phyloP scores from a whole-genome alignment of 2,329 filamentous ascomycete species.

The Drechslerella stenobrocha region DNA sequence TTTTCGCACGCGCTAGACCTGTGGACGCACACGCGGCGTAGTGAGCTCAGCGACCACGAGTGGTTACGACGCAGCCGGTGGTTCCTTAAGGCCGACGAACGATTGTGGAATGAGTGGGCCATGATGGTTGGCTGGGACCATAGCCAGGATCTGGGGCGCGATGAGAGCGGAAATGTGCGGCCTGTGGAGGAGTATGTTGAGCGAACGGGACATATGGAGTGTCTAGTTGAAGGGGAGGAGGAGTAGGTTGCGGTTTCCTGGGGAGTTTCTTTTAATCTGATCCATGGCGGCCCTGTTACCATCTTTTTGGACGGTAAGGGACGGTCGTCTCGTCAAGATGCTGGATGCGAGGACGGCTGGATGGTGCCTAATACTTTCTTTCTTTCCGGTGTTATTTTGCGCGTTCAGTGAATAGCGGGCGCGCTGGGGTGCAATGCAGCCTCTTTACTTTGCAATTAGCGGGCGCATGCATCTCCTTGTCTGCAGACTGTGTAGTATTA shows the following conservation, averaged over 20 bases:
- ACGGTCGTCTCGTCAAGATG: too few species aligned
- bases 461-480: too few species aligned
- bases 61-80: constrained; percentile 40
- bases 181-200: constrained; percentile 39
- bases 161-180: constrained; percentile 35
- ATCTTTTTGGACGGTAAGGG: too few species aligned
- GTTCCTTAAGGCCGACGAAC: constrained; percentile 33
- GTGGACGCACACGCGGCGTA: constrained; percentile 36
- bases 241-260: constrained; percentile 13
- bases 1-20: constrained; percentile 28
- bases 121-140: constrained; percentile 48
- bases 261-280: neutral
- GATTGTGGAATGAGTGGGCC: constrained; percentile 44
- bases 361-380: too few species aligned
- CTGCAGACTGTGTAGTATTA: too few species aligned
- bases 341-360: too few species aligned
- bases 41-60: constrained; percentile 41
- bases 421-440: too few species aligned
- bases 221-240: constrained; percentile 41
- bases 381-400: too few species aligned
- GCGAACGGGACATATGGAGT: constrained; percentile 39
- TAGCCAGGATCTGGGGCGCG: constrained; percentile 33
- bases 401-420: too few species aligned
- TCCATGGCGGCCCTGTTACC: too few species aligned
- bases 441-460: too few species aligned